A percentile compares a stretch with the other conserved stretches of the same genome.
Conservation (phyloP, 225 moss, liverwort and hornwort species). For the Asterella californica region DNA sequence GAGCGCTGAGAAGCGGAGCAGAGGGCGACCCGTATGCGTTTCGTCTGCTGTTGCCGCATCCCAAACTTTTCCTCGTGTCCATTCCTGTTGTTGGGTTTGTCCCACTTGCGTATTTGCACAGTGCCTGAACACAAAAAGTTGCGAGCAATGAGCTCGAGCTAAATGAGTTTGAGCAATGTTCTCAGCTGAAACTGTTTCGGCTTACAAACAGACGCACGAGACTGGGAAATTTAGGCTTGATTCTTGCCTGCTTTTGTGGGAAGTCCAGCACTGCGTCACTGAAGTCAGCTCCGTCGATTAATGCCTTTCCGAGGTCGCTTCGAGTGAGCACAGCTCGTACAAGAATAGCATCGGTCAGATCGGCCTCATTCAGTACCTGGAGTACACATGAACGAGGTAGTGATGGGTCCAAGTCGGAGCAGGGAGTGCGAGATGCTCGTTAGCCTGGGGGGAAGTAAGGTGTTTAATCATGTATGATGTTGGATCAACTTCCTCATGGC, state of each 20-base stretch:
- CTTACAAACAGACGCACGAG: too few species aligned
- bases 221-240: neutral
- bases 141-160: neutral
- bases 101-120: constrained; percentile 99
- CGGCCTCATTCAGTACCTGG: constrained; percentile 94
- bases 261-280: constrained; percentile 95
- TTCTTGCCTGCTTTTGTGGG: constrained; percentile 75
- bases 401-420: neutral
- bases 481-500: too few species aligned
- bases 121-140: constrained; percentile 48
- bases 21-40: constrained; percentile 98
- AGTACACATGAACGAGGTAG: neutral
- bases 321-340: constrained; percentile 96
- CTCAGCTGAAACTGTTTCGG: neutral
- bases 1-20: constrained; percentile 78
- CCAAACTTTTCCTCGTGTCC: constrained; percentile 93
- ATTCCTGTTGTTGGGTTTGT: constrained; percentile 96
- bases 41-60: constrained; percentile 83
- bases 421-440: neutral
- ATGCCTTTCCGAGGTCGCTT: constrained; percentile 87
- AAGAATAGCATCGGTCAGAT: constrained; percentile 82
- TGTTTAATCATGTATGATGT: too few species aligned
- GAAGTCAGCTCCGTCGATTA: constrained; percentile 95
- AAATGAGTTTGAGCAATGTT: neutral
- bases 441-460: neutral